phyloP scores from a whole-genome alignment of 768 basidiomycete species.

The Phlebiopsis flavidoalba region DNA sequence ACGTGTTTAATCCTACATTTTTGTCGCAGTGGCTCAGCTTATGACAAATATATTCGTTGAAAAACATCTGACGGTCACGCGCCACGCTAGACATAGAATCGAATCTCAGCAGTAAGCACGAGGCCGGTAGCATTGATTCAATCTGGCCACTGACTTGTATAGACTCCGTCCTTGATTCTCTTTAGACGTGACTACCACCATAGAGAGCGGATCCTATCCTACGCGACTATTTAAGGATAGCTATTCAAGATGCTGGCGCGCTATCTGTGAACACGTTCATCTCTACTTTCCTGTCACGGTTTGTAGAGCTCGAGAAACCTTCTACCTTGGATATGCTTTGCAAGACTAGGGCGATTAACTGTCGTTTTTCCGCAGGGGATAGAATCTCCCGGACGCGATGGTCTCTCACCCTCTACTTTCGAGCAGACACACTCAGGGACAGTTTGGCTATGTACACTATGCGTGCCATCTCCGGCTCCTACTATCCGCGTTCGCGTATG shows the following conservation, averaged over 20 bases:
- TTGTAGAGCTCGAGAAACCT: conserved; percentile 55
- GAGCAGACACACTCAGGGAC: background rate
- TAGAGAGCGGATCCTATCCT: conserved; percentile 67
- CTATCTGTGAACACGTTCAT: conserved; percentile 58
- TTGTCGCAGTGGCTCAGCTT: conserved; percentile 61
- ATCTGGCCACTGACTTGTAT: background rate
- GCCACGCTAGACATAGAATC: conserved; percentile 41
- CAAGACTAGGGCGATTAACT: conserved; percentile 56
- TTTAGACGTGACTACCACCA: conserved; percentile 64
- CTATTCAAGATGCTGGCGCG: conserved; percentile 50
- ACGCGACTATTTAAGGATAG: conserved; percentile 58
- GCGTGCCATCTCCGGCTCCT: no score
- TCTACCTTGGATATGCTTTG: conserved; percentile 70
- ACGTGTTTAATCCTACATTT: background rate
- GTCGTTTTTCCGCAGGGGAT: conserved; percentile 47
- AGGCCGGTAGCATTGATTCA: background rate
- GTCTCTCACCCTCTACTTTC: conserved; percentile 45
- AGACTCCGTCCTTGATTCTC: conserved; percentile 69
- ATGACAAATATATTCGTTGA: conserved; percentile 57
- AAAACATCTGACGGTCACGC: conserved; percentile 38
- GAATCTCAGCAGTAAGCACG: conserved; percentile 53
- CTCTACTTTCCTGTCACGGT: conserved; percentile 59
- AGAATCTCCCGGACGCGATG: conserved; percentile 43
- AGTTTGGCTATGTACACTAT: conserved; percentile 42
- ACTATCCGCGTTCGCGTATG: conserved; percentile 52